phyloP scores from a whole-genome alignment of 2,329 filamentous ascomycete species.

The Aureobasidium uvarum region DNA sequence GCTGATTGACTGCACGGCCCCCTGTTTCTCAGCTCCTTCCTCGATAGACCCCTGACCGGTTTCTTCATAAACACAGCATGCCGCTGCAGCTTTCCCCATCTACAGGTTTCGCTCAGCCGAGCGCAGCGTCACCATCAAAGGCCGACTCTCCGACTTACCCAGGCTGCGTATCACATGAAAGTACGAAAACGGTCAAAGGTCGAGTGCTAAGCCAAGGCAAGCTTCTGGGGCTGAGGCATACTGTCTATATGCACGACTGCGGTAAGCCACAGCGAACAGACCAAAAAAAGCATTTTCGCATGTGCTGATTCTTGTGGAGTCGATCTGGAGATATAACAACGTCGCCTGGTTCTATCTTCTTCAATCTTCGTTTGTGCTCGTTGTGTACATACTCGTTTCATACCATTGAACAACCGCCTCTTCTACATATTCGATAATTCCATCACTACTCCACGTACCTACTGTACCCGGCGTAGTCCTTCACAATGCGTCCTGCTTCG shows the following conservation, averaged over 20 bases:
- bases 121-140: constrained; percentile 1
- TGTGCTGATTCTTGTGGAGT: neutral
- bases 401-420: neutral
- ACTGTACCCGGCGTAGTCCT: too few species aligned
- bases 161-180: constrained; percentile 18
- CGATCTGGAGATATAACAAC: neutral
- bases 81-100: constrained; percentile 12
- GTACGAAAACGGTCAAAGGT: constrained; percentile 5
- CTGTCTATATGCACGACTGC: constrained; percentile 20
- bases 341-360: neutral
- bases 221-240: constrained; percentile 13
- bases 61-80: constrained; percentile 8
- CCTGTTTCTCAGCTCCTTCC: constrained; percentile 7
- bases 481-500: neutral
- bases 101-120: neutral
- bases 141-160: neutral
- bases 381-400: neutral
- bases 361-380: neutral
- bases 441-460: neutral
- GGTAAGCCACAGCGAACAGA: constrained; percentile 18
- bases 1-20: constrained; percentile 12
- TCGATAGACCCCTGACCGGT: constrained; percentile 3
- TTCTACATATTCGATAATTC: neutral
- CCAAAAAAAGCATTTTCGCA: neutral
- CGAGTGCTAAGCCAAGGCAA: constrained; percentile 14